Base-by-base conservation (phyloP, 2,329 filamentous ascomycete genomes). In the Ceratocystis diversiconidia region DNA sequence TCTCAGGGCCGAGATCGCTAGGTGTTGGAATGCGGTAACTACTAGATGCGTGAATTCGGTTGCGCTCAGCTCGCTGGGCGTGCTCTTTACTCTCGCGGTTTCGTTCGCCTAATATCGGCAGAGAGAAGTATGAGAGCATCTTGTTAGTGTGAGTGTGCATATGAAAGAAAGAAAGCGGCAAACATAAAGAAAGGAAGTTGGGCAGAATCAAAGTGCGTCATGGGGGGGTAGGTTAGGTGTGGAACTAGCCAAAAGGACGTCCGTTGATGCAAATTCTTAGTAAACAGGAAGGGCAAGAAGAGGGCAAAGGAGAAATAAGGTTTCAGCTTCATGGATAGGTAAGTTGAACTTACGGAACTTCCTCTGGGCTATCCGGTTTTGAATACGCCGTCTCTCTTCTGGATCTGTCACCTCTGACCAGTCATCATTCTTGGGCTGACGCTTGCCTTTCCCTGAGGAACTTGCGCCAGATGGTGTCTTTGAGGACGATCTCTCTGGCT, bases 301-400 rank as follows among this genome's bases (percentile, higher is more conserved):
- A 15, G 32, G 61, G 7, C 15, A n/a, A 44, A 41, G 19, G 3
- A 25, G 22, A 61, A 61, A 61, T 41, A 25, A 22, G 22, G 28
- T 43, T 36, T 17, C 4, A 15, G n/a, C 36, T 41, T 5, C 19
- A 48, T 19, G 8, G 17, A 1, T 19, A 19, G 44, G 0, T 48
- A 19, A 19, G 44, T 19, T 28, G 15, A 63, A 70, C 85, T 71
- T 80, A 90, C 88, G 81, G 70, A 89, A 90, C 71, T 89, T 89
- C 69, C 87, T 80, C 71, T 90, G 88, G 1, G 87, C 87, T 68
- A 90, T 82, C 64, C 86, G 82, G 72, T 91, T 91, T 73, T 91
- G 88, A 62, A 90, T 87, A 68, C 86, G 85, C 68, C 88, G 79
- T 71, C 88, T 80, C 75, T 89, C 85, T 68, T 85, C 84, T 0